Base-by-base conservation (phyloP, 306 rosid genomes). In the Quercus variabilis region DNA sequence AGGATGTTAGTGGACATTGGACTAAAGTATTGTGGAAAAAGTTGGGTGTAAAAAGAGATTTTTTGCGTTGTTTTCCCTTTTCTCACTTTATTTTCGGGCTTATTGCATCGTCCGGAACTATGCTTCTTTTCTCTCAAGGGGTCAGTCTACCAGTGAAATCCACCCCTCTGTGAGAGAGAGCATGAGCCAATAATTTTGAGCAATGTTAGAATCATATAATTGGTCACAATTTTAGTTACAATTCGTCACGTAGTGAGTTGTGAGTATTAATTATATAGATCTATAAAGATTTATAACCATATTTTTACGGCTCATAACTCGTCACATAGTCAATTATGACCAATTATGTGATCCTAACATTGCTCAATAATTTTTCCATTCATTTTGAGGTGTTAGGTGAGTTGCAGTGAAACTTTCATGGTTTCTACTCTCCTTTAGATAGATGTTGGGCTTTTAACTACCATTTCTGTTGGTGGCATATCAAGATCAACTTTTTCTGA, bases 401-500 rank as follows among this genome's bases (percentile, higher is more conserved):
- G 67, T 38, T 25, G 7, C 26, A 7, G 69, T 31, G 84, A 28
- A 35, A 51, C 62, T 69, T 56, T 35, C 67, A 18, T 63, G 8
- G 19, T 63, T 33, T 10, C 4, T 38, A 38, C 46, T 49, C 10
- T 6, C 49, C 25, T 31, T 7, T 9, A 33, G 55, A 65, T 55
- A 20, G 18, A 74, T 30, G 56, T 26, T 30, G 21, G 31, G 73
- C 41, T 55, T 71, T 75, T 74, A 54, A 78, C 70, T 80, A 25
- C 54, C 79, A 54, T 65, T 74, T 86, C 65, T 26, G 78, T 76
- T 81, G 86, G 85, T 51, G 76, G 73, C 74, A 83, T 72, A 72
- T 80, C 85, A 84, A 82, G 83, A 83, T 82, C 88, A 82, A 78
- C 60, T 71, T 75, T 81, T 79, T 77, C 77, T 23, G 51, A 20